Percentiles rank a stretch among this genome's conserved stretches.
phyloP scores from a whole-genome alignment of 176 grass and related monocot species.

The Zoysia japonica region DNA sequence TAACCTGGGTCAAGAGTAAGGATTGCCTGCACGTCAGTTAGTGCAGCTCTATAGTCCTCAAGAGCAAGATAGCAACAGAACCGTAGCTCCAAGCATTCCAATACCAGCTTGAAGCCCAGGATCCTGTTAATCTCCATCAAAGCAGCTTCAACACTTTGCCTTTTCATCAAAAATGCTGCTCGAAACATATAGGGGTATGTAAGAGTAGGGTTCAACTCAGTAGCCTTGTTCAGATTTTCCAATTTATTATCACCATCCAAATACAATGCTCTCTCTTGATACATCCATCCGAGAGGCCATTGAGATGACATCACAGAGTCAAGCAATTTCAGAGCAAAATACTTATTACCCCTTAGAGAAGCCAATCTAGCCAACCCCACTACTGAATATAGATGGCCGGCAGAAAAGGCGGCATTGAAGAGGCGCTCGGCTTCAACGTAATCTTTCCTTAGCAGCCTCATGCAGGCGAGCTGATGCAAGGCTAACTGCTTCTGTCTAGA shows the following conservation, averaged over 20 bases:
- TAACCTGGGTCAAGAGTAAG: slow-evolving; percentile 85
- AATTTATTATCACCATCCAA: slow-evolving; percentile 75
- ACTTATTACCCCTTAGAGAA: slow-evolving; percentile 69
- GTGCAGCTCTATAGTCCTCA: slow-evolving; percentile 83
- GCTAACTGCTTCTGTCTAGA: slow-evolving; percentile 78
- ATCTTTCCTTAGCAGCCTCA: slow-evolving; percentile 75
- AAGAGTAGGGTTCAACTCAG: slow-evolving; percentile 85
- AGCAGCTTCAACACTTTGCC: slow-evolving; percentile 85
- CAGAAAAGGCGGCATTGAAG: slow-evolving; percentile 74
- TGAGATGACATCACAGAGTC: slow-evolving; percentile 81
- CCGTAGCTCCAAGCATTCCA: slow-evolving; percentile 91
- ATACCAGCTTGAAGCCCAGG: slow-evolving; percentile 77
- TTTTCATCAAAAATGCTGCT: slow-evolving; percentile 82
- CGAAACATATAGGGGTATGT: slow-evolving; percentile 94
- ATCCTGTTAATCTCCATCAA: slow-evolving; percentile 90
- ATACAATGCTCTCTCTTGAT: slow-evolving; percentile 92
- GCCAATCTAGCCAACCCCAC: slow-evolving; percentile 81
- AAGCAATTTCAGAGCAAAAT: slow-evolving; percentile 87
- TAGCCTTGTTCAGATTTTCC: slow-evolving; percentile 91
- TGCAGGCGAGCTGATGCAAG: slow-evolving; percentile 78
- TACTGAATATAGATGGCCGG: slow-evolving; percentile 88
- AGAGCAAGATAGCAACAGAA: slow-evolving; percentile 90
- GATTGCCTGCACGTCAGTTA: slow-evolving; percentile 91
- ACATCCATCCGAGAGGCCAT: slow-evolving; percentile 96
- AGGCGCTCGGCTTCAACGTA: slow-evolving; percentile 67